A percentile compares a stretch with the other conserved stretches of the same genome.
phyloP scores from a whole-genome alignment of 345 rosid species.

The Aegle marmelos region DNA sequence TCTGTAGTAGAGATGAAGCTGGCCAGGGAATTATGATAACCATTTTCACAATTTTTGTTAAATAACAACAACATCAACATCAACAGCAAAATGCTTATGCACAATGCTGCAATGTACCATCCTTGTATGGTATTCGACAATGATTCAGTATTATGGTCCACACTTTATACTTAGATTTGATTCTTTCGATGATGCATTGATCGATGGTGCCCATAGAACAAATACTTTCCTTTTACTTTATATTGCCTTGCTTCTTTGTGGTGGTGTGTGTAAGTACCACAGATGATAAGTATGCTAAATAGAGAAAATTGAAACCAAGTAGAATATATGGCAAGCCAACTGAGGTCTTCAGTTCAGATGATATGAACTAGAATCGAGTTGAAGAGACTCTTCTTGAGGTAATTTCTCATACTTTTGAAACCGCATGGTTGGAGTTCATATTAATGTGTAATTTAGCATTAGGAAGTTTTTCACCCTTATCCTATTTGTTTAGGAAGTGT shows the following conservation, averaged over 20 bases:
- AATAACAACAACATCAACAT: background rate
- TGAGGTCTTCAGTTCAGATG: background rate
- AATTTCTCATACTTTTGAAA: background rate
- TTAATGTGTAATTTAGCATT: background rate
- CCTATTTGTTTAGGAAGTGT: background rate
- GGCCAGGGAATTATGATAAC: background rate
- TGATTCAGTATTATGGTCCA: background rate
- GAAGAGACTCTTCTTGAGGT: background rate
- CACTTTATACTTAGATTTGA: background rate
- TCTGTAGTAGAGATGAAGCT: background rate
- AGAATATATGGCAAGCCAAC: background rate
- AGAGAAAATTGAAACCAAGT: background rate
- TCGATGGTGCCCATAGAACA: background rate
- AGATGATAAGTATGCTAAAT: too few relatives aligned
- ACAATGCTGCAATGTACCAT: background rate
- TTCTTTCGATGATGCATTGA: background rate
- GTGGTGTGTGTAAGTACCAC: too few relatives aligned
- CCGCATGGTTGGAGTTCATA: background rate
- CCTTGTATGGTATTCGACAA: background rate
- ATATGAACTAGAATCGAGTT: background rate
- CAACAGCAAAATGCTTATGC: too few relatives aligned
- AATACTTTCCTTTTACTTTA: background rate
- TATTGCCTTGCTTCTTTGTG: background rate
- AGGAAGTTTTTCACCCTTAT: background rate
- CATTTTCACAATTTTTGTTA: background rate